Base-by-base conservation (phyloP, 169 alveolate species). In the Theileria annulata region DNA sequence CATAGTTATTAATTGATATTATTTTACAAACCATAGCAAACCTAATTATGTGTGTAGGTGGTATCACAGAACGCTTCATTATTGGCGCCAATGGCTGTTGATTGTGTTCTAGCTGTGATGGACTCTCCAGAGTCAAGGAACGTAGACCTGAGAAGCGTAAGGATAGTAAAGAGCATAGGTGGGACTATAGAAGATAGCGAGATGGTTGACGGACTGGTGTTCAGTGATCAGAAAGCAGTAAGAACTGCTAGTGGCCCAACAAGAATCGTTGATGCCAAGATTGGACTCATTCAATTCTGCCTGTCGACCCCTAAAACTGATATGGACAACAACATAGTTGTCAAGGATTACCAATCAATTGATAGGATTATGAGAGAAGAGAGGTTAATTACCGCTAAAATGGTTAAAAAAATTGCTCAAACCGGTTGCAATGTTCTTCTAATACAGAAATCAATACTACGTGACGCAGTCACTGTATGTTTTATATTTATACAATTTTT, bases 301-400 rank as follows among this genome's bases (percentile, higher is more conserved):
- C 94, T 98, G 19, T 96, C 99, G 0, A 97, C 99, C 35, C 99
- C 99, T 8, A 98, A 98, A 91, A 98, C 99, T 3, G 99, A 98
- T 86, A 96, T 98, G 97, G 99, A 98, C 84, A 97, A 97, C 89
- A 95, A 95, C 80, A 95, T 98, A 56, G 95, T 93, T 30, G 97
- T 97, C 3, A 95, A 96, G 79, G 99, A 96, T 86, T 96, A 96
- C 85, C 94, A 96, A 60, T 93, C 95, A 71, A 92, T 92, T 80
- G 94, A 91, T 72, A 95, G 99, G 80, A 92, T 98, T 63, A 91
- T 98, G 71, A 94, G 99, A 64, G 99, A 98, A 94, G 99, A 98
- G 85, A 92, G 99, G 82, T 87, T 96, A 37, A 92, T 96, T 72
- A 96, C 98, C 62, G 98, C 97, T 9, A 96, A 96, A 75, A 94